Conservation (phyloP, 768 basidiomycete genomes). For the Boletus rufocinnamomeus region DNA sequence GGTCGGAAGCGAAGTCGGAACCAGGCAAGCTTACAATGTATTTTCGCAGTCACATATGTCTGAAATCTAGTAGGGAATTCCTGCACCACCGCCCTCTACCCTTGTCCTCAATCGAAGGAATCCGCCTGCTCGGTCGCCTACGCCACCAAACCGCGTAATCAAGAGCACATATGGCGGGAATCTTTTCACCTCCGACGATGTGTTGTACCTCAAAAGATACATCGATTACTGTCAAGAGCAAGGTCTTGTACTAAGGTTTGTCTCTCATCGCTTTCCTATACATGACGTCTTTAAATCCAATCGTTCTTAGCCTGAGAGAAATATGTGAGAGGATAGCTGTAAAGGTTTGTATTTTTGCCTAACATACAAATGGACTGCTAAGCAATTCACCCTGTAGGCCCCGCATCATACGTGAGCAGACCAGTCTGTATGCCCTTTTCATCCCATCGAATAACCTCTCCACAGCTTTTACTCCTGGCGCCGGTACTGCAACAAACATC, state of each 20-base stretch:
- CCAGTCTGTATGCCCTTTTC: background rate
- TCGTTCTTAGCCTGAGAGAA: slow-evolving; percentile 53
- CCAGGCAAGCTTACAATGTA: slow-evolving; percentile 41
- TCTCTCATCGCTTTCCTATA: background rate
- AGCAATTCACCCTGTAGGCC: slow-evolving; percentile 46
- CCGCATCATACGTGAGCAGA: slow-evolving; percentile 80
- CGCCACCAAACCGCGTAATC: slow-evolving; percentile 79
- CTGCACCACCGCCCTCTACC: slow-evolving; percentile 65
- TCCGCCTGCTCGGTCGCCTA: slow-evolving; percentile 76
- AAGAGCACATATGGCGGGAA: slow-evolving; percentile 92
- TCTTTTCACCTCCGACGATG: slow-evolving; percentile 81
- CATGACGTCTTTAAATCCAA: slow-evolving; percentile 31
- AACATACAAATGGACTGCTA: background rate
- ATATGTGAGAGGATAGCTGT: slow-evolving; percentile 87
- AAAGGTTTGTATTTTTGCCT: slow-evolving; percentile 49
- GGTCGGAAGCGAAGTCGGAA: slow-evolving; percentile 71
- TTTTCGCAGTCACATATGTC: background rate
- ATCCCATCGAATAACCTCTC: background rate
- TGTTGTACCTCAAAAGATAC: slow-evolving; percentile 81
- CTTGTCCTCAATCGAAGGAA: slow-evolving; percentile 66
- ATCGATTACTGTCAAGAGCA: slow-evolving; percentile 91
- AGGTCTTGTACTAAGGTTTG: slow-evolving; percentile 76
- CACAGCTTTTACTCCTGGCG: slow-evolving; percentile 87
- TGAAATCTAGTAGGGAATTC: slow-evolving; percentile 45
- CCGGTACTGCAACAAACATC: slow-evolving; percentile 90